phyloP scores from a whole-genome alignment of 129 eudicot genomes.

The Tagetes erecta region DNA sequence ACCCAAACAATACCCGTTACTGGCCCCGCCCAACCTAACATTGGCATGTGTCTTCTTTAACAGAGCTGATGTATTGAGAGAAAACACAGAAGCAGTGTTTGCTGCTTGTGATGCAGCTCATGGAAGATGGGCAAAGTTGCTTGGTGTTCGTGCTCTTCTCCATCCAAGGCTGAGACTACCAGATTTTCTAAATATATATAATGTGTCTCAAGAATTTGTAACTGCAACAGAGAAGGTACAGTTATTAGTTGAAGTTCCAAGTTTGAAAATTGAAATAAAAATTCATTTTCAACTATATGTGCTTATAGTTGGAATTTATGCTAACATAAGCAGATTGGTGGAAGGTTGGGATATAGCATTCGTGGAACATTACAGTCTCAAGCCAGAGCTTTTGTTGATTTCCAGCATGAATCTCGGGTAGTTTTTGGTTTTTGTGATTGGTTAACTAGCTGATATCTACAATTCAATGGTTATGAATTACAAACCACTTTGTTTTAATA shows the following conservation, averaged over 20 bases:
- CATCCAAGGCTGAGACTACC: constrained; percentile 79
- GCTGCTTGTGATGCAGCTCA: constrained; percentile 97
- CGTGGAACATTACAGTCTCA: constrained; percentile 96
- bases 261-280: background rate
- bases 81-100: constrained; percentile 93
- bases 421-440: constrained; percentile 16
- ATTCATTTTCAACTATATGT: constrained; percentile 8
- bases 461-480: background rate
- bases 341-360: constrained; percentile 96
- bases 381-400: constrained; percentile 88
- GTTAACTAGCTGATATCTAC: background rate
- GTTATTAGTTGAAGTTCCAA: background rate
- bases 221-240: constrained; percentile 86
- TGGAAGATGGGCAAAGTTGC: constrained; percentile 98
- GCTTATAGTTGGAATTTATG: constrained; percentile 33
- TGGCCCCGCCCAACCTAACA: background rate
- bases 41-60: constrained; percentile 12
- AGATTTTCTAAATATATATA: constrained; percentile 77
- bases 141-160: constrained; percentile 85
- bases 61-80: constrained; percentile 95
- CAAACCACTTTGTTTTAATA: constrained; percentile 15
- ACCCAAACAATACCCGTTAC: background rate
- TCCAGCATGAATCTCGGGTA: constrained; percentile 91
- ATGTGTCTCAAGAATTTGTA: constrained; percentile 74
- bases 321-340: constrained; percentile 81